Base-by-base conservation (phyloP, 2,329 filamentous ascomycete species). In the Daldinia eschscholtzii region DNA sequence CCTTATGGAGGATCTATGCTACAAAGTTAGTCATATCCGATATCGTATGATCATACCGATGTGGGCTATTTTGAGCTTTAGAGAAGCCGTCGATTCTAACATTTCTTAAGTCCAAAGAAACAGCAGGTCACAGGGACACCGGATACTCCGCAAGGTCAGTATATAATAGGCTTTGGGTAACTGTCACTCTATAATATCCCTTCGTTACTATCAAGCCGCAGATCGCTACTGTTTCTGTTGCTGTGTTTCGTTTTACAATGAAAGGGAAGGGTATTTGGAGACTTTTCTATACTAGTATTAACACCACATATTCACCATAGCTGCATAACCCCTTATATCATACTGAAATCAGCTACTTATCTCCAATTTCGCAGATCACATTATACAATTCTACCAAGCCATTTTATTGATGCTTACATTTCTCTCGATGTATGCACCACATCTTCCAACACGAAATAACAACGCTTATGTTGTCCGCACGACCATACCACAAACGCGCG, bases 21-120 rank as follows among this genome's bases (percentile, higher is more conserved):
- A 35, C 26, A 2, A 33, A 15, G 20, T 33, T 20, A 53, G 50
- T 35, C 12, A 53, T 55, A 23, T 42, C 37, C 57, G 41, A n/a
- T 15, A 70, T 65, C 68, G 50, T 70, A 70, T 58, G 64, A 67
- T 70, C n/a, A 26, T 65, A 35, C n/a, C n/a, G 15, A 48, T 42
- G 33, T 37, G 9, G 18, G 28, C 41, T 28, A 7, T 28, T 46
- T 61, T 61, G 12, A 61, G 18, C 23, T 35, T 50, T 61, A 35
- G 53, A 53, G 57, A 61, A 57, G 46, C 18, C n/a, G 41, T 30
- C 1, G 18, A 20, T 44, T 33, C 7, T 33, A 9, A 1, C 26
- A 18, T 3, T 15, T 15, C 26, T 15, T 28, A 33, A 18, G 26
- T 26, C 15, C 6, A 9, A 33, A 9, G 46, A 20, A 20, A 46